A percentile compares a stretch with the other conserved stretches of the same genome.
Conservation (phyloP, 164 flowering plant genomes). For the Nelumbo lutea region DNA sequence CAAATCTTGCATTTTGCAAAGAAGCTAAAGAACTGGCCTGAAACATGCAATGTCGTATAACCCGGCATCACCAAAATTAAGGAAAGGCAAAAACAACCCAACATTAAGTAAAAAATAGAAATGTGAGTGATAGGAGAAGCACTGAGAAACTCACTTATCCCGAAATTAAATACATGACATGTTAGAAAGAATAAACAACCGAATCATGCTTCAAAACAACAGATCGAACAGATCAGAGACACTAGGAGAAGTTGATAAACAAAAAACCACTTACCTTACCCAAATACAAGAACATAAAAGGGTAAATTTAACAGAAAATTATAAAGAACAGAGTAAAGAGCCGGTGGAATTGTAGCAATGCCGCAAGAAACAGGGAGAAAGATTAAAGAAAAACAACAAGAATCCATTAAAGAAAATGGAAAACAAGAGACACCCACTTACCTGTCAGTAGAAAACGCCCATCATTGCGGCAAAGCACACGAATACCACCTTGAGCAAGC, state of each 20-base stretch:
- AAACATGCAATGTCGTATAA: too few species aligned
- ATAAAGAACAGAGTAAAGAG: not conserved
- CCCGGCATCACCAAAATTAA: too few species aligned
- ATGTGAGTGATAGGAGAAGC: not conserved
- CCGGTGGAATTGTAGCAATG: not conserved
- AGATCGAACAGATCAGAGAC: constrained; percentile 9
- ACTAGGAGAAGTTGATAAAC: not conserved
- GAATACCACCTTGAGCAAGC: not conserved
- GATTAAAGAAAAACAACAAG: not conserved
- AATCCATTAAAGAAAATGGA: constrained; percentile 3
- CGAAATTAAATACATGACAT: not conserved
- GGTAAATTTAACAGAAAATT: not conserved
- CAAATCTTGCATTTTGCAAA: too few species aligned
- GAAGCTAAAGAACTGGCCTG: too few species aligned
- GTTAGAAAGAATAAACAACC: not conserved
- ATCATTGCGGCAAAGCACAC: not conserved
- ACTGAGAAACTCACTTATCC: not conserved
- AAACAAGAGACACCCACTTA: constrained; percentile 6
- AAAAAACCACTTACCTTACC: not conserved
- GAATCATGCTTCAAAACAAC: not conserved
- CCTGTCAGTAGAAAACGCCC: constrained; percentile 6
- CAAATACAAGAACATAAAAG: not conserved
- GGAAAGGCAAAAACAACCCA: not conserved
- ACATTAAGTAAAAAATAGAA: not conserved
- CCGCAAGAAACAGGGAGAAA: not conserved